Evolutionary conservation across 2,329 filamentous ascomycete genomes (phyloP), one percentile per base, ranked within the genome.

Genomic region (Septoria linicola): DNA sequence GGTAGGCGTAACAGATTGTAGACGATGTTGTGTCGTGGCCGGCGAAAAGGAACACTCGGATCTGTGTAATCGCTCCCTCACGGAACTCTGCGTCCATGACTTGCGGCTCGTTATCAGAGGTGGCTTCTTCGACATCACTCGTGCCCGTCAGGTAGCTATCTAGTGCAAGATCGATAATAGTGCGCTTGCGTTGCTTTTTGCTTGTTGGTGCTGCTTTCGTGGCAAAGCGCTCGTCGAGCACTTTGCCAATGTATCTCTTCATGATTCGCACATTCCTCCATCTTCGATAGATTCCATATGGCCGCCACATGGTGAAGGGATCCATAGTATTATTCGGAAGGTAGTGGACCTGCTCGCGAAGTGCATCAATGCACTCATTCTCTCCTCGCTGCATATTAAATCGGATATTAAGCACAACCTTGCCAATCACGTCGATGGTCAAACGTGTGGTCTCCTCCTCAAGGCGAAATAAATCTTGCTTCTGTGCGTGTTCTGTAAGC

Each of bases 401-500:
- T 25, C 68, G 62, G 21, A 67, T 54, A 44, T 71, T 69, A 30
- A 70, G 50, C 2, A 71, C 63, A 1, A 72, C 66, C 49, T 67
- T 70, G 2, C 70, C 72, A 37, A 74, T 74, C 27, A 74, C 65
- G 58, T 73, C 72, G 16, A 75, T 64, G 1, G 72, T 71, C 17
- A 74, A 51, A 19, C 67, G 66, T 3, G 69, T 72, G 4, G 69
- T 68, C 14, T 65, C 65, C 49, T 70, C 66, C 49, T 74, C 71
- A 35, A 75, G 56, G 1, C 68, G 59, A 48, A 76, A 74, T 1
- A 73, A 51, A 2, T 68, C 60, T n/a, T 67, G 59, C 8, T 60
- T 62, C n/a, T 64, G 49, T 10, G 70, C 71, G 49, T 69, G 64
- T 27, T 66, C 50, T 3, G 61, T 58, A 8, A 76, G 63, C 7